phyloP scores from a whole-genome alignment of 148 eudicot species.

The Linanthus parryae region DNA sequence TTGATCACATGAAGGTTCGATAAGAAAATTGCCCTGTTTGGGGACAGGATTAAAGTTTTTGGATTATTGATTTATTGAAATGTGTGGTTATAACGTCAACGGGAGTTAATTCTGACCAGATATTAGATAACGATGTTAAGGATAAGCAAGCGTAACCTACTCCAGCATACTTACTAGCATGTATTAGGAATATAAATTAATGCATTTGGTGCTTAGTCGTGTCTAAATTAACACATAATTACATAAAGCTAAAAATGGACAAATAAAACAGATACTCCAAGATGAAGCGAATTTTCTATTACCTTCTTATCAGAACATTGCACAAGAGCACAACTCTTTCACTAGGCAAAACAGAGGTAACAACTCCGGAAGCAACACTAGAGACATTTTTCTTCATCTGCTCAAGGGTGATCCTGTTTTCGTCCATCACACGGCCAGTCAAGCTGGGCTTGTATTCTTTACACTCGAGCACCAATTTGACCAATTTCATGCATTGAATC shows the following conservation, averaged over 20 bases:
- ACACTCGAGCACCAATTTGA: constrained; percentile 85
- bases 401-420: constrained; percentile 57
- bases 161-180: too few relatives aligned
- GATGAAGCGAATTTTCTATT: background rate
- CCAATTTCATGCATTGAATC: constrained; percentile 85
- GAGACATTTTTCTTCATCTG: constrained; percentile 74
- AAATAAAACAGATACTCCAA: constrained; percentile 1
- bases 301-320: constrained; percentile 86
- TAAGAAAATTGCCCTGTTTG: too few relatives aligned
- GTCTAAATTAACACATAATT: background rate
- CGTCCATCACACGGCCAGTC: constrained; percentile 89
- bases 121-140: too few relatives aligned
- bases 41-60: too few relatives aligned
- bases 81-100: too few relatives aligned
- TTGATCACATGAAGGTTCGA: too few relatives aligned
- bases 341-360: constrained; percentile 67
- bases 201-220: constrained; percentile 3
- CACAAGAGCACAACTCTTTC: constrained; percentile 86
- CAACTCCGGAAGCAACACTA: constrained; percentile 50
- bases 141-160: too few relatives aligned
- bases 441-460: constrained; percentile 82
- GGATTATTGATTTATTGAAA: too few relatives aligned
- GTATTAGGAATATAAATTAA: too few relatives aligned
- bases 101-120: too few relatives aligned
- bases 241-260: background rate